A percentile compares a stretch with the other conserved stretches of the same genome.
Evolutionary conservation across 805 yeast species (phyloP).

Genomic region (Candida multigemmis): DNA sequence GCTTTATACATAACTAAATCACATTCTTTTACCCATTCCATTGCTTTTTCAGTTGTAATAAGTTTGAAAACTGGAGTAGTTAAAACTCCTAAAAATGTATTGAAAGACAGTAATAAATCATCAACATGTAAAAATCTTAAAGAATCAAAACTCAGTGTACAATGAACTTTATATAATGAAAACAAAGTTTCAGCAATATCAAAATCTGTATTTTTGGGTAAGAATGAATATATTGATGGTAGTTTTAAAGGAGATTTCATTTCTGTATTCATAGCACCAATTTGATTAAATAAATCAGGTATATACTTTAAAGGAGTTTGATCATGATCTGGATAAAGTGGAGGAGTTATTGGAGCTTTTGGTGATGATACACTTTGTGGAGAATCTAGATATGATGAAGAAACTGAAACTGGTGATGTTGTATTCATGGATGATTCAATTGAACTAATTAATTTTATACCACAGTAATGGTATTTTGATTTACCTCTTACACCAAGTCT

Average conservation of each 20-base stretch:
- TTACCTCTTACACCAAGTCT: constrained; percentile 77
- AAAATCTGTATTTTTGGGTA: constrained; percentile 37
- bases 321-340: constrained; percentile 3
- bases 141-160: constrained; percentile 54
- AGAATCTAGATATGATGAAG: constrained; percentile 6
- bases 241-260: constrained; percentile 11
- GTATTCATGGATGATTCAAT: constrained; percentile 1
- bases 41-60: constrained; percentile 37
- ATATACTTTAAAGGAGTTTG: constrained; percentile 15
- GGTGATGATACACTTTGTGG: constrained; percentile 4
- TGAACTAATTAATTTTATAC: constrained; percentile 40
- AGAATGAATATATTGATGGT: constrained; percentile 32
- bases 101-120: constrained; percentile 44
- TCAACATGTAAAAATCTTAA: constrained; percentile 60
- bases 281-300: constrained; percentile 17
- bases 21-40: constrained; percentile 60
- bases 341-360: constrained; percentile 7
- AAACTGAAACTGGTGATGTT: constrained; percentile 3
- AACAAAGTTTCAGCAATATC: constrained; percentile 57
- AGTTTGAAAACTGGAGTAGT: constrained; percentile 57
- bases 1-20: constrained; percentile 54
- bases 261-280: constrained; percentile 10
- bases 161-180: constrained; percentile 55
- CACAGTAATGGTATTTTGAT: constrained; percentile 81
- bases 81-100: constrained; percentile 44